Evolutionary conservation across 164 flowering plant genomes (phyloP).

Genomic region (Piper longum): DNA sequence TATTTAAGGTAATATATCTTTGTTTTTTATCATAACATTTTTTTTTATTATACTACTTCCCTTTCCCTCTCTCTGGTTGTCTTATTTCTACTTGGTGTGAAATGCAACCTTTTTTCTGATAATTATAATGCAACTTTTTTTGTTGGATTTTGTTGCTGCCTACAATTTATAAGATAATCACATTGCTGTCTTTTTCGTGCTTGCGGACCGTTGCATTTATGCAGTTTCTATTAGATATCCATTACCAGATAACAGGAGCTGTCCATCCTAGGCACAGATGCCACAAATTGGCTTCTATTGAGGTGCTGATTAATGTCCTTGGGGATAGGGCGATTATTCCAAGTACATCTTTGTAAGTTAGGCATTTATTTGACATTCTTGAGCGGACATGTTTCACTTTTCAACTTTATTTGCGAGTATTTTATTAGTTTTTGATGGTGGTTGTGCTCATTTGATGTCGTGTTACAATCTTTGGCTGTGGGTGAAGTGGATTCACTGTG

Average conservation of each 20-base stretch:
- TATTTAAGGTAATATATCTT: slow-evolving; percentile 51
- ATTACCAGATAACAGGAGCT: slow-evolving; percentile 69
- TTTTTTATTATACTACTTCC: neutral
- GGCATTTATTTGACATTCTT: neutral
- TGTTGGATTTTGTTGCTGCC: too few species aligned
- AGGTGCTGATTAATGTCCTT: slow-evolving; percentile 58
- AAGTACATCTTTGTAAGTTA: slow-evolving; percentile 59
- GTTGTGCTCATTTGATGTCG: too few species aligned
- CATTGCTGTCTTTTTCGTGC: neutral
- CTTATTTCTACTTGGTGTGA: neutral
- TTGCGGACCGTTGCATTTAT: neutral
- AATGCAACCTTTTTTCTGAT: too few species aligned
- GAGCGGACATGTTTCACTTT: neutral
- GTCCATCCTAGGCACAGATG: slow-evolving; percentile 57
- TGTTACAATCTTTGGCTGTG: too few species aligned
- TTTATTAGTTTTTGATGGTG: too few species aligned
- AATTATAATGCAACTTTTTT: too few species aligned
- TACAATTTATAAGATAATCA: too few species aligned
- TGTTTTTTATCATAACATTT: neutral
- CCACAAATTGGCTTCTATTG: slow-evolving; percentile 61
- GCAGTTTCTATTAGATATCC: slow-evolving; percentile 81
- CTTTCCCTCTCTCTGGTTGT: neutral
- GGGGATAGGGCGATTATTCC: slow-evolving; percentile 57
- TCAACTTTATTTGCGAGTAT: neutral
- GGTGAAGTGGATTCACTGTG: too few species aligned